phyloP scores from a whole-genome alignment of 768 basidiomycete genomes.

The Pholiota molesta region DNA sequence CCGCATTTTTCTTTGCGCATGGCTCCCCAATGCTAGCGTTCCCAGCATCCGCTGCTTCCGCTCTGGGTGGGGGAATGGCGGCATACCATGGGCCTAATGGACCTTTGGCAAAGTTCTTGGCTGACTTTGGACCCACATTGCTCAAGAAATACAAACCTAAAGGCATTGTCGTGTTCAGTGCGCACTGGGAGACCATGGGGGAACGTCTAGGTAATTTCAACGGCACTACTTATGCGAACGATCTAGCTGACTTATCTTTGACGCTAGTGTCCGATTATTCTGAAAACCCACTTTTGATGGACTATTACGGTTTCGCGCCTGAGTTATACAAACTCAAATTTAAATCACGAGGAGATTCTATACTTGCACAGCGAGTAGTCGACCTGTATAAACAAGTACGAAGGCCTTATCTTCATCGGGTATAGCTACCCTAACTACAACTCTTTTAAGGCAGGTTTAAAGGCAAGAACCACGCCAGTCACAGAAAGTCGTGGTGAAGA shows the following conservation, averaged over 20 bases:
- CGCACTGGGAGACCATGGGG: constrained; percentile 74
- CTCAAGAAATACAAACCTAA: constrained; percentile 74
- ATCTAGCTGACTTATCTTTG: constrained; percentile 1
- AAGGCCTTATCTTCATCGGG: neutral
- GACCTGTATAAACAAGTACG: constrained; percentile 57
- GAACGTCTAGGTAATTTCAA: constrained; percentile 54
- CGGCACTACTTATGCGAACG: neutral
- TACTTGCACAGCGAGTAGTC: constrained; percentile 60
- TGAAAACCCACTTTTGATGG: constrained; percentile 74
- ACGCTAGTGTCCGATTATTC: constrained; percentile 74
- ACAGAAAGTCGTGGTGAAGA: constrained; percentile 64
- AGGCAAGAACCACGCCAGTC: constrained; percentile 50
- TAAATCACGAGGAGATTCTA: constrained; percentile 63
- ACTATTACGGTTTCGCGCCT: constrained; percentile 71
- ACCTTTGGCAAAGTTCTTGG: constrained; percentile 59
- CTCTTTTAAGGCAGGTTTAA: constrained; percentile 50
- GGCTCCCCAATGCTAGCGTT: constrained; percentile 59
- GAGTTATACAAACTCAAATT: constrained; percentile 67
- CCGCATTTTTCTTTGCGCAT: constrained; percentile 78
- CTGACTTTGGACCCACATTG: constrained; percentile 64
- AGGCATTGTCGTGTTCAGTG: constrained; percentile 82
- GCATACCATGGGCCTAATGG: constrained; percentile 50
- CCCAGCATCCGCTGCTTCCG: constrained; percentile 26
- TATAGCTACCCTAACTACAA: neutral
- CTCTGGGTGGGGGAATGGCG: constrained; percentile 21